Conservation (phyloP, 1,284 basidiomycete genomes). For the Leucoagaricus sp. region DNA sequence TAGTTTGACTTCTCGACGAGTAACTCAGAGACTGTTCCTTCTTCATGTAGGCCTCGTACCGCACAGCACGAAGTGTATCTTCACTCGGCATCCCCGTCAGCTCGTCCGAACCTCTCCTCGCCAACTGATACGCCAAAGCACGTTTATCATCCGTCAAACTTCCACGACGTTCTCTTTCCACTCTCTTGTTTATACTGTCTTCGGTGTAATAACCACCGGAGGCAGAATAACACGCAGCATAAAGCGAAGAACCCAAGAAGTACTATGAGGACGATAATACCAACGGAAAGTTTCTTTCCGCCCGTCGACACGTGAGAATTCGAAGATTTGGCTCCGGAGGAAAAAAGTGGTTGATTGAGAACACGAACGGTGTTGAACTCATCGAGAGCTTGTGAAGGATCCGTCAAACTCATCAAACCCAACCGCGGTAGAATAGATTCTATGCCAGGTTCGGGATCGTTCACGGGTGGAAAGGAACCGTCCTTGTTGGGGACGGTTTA, state of each 20-base stretch:
- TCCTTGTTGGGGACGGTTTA: slow-evolving; percentile 48
- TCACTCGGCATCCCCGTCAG: slow-evolving; percentile 23
- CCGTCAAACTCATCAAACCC: slow-evolving; percentile 60
- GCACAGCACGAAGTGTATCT: slow-evolving; percentile 25
- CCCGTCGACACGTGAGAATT: slow-evolving; percentile 14
- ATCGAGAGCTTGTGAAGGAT: slow-evolving; percentile 54
- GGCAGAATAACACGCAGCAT: slow-evolving; percentile 51
- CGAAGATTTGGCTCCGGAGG: slow-evolving; percentile 4
- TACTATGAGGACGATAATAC: slow-evolving; percentile 59
- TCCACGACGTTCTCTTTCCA: slow-evolving; percentile 18
- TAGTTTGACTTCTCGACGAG: background rate
- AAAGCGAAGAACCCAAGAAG: slow-evolving; percentile 57
- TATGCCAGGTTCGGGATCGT: background rate
- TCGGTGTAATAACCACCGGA: slow-evolving; percentile 50
- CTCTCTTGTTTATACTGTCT: slow-evolving; percentile 29
- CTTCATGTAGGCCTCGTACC: slow-evolving; percentile 30
- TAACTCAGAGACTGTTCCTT: slow-evolving; percentile 12
- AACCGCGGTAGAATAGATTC: slow-evolving; percentile 44
- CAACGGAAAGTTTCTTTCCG: slow-evolving; percentile 48
- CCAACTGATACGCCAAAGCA: slow-evolving; percentile 11
- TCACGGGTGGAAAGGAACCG: slow-evolving; percentile 43
- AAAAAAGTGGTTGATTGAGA: slow-evolving; percentile 52
- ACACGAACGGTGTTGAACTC: slow-evolving; percentile 71
- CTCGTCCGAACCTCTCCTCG: slow-evolving; percentile 14
- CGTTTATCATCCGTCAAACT: slow-evolving; percentile 17